Conservation (phyloP, 371 early-diverging fungal species). For the Lichtheimia ornata region DNA sequence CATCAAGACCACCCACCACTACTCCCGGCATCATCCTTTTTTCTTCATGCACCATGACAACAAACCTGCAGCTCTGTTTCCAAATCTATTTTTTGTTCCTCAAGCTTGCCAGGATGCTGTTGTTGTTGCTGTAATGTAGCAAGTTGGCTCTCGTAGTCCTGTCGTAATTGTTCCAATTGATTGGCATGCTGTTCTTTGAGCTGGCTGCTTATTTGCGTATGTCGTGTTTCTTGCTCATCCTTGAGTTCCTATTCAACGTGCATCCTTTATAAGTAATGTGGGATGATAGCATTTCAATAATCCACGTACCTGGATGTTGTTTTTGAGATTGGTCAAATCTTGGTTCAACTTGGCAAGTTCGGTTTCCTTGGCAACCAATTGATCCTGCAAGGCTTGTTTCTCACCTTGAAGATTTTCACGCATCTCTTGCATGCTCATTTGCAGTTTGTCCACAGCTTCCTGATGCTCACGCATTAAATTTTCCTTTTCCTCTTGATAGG, state of each 20-base stretch:
- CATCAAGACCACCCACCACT: neutral
- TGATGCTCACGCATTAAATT: conserved; percentile 1
- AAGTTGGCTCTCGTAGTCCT: conserved; percentile 16
- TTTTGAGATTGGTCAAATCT: conserved; percentile 17
- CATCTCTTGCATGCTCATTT: conserved; percentile 16
- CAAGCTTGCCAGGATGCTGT: conserved; percentile 12
- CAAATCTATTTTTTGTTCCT: conserved; percentile 7
- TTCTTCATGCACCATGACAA: neutral
- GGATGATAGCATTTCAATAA: neutral
- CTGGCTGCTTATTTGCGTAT: conserved; percentile 19
- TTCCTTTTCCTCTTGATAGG: conserved; percentile 5
- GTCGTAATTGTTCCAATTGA: conserved; percentile 11
- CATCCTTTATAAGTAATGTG: neutral
- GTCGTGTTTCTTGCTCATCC: conserved; percentile 20
- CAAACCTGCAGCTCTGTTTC: conserved; percentile 13
- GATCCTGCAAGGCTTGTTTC: conserved; percentile 16
- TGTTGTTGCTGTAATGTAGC: conserved; percentile 8
- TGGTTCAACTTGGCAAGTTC: conserved; percentile 20
- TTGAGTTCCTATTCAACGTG: conserved; percentile 15
- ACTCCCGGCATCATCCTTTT: neutral
- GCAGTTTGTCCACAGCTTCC: conserved; percentile 9
- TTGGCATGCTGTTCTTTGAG: conserved; percentile 20
- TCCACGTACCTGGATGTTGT: conserved; percentile 16
- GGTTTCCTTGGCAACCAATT: conserved; percentile 12
- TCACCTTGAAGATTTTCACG: conserved; percentile 23